Evolutionary conservation across 2,329 filamentous ascomycete genomes (phyloP), one percentile per base, ranked within the genome.

Genomic region (Fusarium sp.): DNA sequence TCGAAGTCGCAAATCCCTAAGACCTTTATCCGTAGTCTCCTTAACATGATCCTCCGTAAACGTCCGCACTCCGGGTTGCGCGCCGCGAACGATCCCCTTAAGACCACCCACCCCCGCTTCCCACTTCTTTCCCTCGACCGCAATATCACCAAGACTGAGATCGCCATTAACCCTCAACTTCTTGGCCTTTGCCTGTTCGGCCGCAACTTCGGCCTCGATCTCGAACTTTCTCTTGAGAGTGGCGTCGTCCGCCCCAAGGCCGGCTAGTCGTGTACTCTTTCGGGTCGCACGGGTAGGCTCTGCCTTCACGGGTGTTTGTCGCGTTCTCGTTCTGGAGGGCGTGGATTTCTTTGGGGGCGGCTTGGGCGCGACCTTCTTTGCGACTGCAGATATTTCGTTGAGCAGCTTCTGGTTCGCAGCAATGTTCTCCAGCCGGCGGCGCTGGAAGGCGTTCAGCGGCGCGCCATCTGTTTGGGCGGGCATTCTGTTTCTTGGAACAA

Each of bases 31-130:
- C 0, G 89, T 92, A 0, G 94, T 97, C 71, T 94, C 90, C 69
- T 92, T 91, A 6, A 96, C 88, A 81, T 98, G 93, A 1, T 95
- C 91, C n/a, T 93, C 91, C 0, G 90, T 92, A 79, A 98, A 98
- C 0, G 96, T 98, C 22, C 94, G 87, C 62, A 94, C 88, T 56
- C 96, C 94, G 0, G 95, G 94, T 73, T 93, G 91, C 1, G 95
- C 94, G 2, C 88, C 94, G 79, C 88, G 89, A 27, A 87, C 81
- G 2, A 92, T 84, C 2, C 82, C 81, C 56, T 85, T 85, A 22
- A 95, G 85, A 58, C 94, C 91, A 22, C 91, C 91, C 17, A 92
- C 86, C 12, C 89, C 91, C 29, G 86, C 87, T 55, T 92, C 89
- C 88, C 92, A 96, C 73, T 92, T 92, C 79, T 93, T 92, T 0